Evolutionary conservation across 768 basidiomycete species (phyloP).

Genomic region (Sarcodon aspratus): DNA sequence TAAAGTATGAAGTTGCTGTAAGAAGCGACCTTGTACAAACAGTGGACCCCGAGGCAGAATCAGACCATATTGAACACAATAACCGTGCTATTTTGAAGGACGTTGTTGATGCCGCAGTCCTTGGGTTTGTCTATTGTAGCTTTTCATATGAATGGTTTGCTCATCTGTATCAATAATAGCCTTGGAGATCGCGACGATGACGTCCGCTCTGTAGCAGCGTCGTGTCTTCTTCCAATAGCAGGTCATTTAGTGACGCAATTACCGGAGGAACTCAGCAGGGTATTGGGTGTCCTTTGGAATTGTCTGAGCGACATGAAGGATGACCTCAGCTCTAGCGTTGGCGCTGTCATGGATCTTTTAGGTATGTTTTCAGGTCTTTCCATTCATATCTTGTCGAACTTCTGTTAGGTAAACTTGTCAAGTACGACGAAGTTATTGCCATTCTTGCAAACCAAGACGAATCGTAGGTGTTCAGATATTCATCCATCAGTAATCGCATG

Average conservation of each 20-base stretch:
- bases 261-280: conserved; percentile 55
- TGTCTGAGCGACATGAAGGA: conserved; percentile 92
- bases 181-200: conserved; percentile 90
- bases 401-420: conserved; percentile 64
- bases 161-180: conserved; percentile 26
- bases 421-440: conserved; percentile 65
- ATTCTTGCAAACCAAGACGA: conserved; percentile 57
- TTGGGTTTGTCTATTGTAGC: conserved; percentile 51
- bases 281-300: conserved; percentile 82
- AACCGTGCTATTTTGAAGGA: conserved; percentile 51
- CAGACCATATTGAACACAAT: conserved; percentile 11
- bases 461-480: conserved; percentile 44
- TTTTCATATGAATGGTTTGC: neutral
- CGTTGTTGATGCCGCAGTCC: conserved; percentile 82
- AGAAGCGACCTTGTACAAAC: conserved; percentile 68
- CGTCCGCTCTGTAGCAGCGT: conserved; percentile 90
- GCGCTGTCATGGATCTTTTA: conserved; percentile 95
- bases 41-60: conserved; percentile 4
- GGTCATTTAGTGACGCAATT: conserved; percentile 67
- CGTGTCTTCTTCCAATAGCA: conserved; percentile 84
- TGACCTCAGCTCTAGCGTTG: conserved; percentile 92
- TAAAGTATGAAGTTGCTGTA: conserved; percentile 98
- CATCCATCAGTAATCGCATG: conserved; percentile 1
- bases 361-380: conserved; percentile 32
- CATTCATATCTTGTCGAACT: neutral